phyloP scores from a whole-genome alignment of 805 yeast species.

The Wickerhamomyces chambardii region DNA sequence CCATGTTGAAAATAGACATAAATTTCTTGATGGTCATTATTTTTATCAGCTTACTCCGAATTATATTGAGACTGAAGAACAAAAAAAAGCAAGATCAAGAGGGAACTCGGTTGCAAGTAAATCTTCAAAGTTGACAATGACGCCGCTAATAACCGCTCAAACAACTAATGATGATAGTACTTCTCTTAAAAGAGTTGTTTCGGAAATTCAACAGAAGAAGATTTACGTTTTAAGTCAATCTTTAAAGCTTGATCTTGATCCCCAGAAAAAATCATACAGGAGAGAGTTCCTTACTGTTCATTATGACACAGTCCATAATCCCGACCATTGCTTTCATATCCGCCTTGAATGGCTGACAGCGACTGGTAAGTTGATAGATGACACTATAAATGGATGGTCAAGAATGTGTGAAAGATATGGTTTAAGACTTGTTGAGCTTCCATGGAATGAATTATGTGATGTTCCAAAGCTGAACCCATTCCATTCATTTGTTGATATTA shows the following conservation, averaged over 20 bases:
- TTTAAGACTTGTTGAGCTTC: slow-evolving; percentile 73
- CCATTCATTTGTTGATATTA: slow-evolving; percentile 71
- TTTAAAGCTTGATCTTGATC: slow-evolving; percentile 68
- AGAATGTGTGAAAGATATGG: slow-evolving; percentile 84
- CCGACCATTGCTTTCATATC: slow-evolving; percentile 89
- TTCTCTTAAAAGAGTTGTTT: slow-evolving; percentile 3
- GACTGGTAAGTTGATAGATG: slow-evolving; percentile 79
- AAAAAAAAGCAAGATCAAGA: slow-evolving; percentile 8
- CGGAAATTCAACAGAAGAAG: slow-evolving; percentile 2
- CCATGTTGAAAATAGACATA: slow-evolving; percentile 82
- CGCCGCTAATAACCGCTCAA: slow-evolving; percentile 9
- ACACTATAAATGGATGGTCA: slow-evolving; percentile 67
- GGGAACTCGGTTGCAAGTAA: slow-evolving; percentile 5
- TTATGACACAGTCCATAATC: slow-evolving; percentile 87
- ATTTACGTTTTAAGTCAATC: slow-evolving; percentile 57
- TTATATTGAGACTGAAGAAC: slow-evolving; percentile 27
- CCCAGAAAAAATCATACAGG: slow-evolving; percentile 57
- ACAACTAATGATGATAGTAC: background rate
- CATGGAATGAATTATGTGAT: slow-evolving; percentile 79
- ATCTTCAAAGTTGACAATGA: slow-evolving; percentile 6
- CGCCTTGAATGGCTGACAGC: slow-evolving; percentile 90
- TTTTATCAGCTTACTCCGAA: slow-evolving; percentile 67
- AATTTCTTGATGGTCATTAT: slow-evolving; percentile 87
- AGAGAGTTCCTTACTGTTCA: slow-evolving; percentile 78
- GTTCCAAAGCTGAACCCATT: slow-evolving; percentile 78